These are phyloP conservation scores for Globisporangium nunn DNA, from an alignment of 352 stramenopile species.

Conservation along the genomic window DNA sequence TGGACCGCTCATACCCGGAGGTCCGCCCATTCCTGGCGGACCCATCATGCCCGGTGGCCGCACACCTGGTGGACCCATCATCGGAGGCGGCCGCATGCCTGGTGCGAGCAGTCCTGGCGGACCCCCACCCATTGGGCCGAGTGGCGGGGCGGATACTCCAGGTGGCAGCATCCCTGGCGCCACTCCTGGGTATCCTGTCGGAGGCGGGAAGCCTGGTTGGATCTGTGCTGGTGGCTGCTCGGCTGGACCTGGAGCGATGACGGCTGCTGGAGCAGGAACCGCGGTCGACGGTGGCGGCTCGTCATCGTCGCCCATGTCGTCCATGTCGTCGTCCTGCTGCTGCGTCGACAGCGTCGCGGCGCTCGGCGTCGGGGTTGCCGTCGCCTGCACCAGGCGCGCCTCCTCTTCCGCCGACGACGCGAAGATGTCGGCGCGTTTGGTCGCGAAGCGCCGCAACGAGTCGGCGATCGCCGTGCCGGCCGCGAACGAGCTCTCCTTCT, in stretches of 20 bases:
- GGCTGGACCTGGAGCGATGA: not conserved
- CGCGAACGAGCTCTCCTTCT: slow-evolving; percentile 95
- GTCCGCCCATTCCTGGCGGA: slow-evolving; percentile 21
- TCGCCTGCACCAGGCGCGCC: slow-evolving; percentile 54
- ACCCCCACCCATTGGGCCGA: slow-evolving; percentile 11
- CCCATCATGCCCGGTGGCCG: slow-evolving; percentile 23
- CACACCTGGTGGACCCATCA: slow-evolving; percentile 22
- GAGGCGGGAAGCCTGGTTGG: slow-evolving; percentile 1
- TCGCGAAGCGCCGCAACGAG: slow-evolving; percentile 91
- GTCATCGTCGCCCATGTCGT: slow-evolving; percentile 22
- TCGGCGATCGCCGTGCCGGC: slow-evolving; percentile 92
- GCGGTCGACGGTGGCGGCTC: not conserved
- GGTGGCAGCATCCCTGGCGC: slow-evolving; percentile 19
- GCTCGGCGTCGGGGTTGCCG: slow-evolving; percentile 4
- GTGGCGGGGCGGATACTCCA: slow-evolving; percentile 14
- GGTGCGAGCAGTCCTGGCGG: slow-evolving; percentile 20
- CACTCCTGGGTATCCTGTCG: slow-evolving; percentile 6
- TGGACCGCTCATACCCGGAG: slow-evolving; percentile 15
- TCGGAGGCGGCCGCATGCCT: slow-evolving; percentile 13
- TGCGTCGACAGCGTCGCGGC: not conserved
- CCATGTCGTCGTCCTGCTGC: slow-evolving; percentile 32
- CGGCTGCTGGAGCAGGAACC: not conserved
- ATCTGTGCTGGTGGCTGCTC: slow-evolving; percentile 6
- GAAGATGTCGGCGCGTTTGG: slow-evolving; percentile 92
- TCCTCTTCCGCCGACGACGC: slow-evolving; percentile 85